Evolutionary conservation across 257 asterid species (phyloP), one percentile per base, ranked within the genome.

Genomic region (Solanum acaule): DNA sequence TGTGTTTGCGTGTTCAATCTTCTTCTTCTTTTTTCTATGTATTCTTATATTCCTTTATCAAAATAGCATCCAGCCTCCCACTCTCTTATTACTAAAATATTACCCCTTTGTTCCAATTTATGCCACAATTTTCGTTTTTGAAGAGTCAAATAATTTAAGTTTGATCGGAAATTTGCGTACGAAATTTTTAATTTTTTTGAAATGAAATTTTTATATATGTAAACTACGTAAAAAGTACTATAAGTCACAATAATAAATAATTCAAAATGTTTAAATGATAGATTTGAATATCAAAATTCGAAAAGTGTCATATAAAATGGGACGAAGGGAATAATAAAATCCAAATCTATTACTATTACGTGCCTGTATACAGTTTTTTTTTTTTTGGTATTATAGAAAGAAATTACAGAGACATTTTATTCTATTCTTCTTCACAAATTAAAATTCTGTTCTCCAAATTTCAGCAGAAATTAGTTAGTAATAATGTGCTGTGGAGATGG

Each of bases 401-500:
- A 65, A 65, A 75, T 75, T 38, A 20, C 56, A 40, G 25, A 29
- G 15, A 83, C 9, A 84, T 37, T 40, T 10, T 22, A 46, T 46
- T 46, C 56, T 46, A 75, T 35, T 40, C 34, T 29, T 20, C 83
- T 29, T 44, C 34, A 29, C 14, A 25, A 5, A 65, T 65, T 4
- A 63, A 46, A 46, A 63, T 22, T 63, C 49, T 31, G 25, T 42
- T 29, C 29, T 29, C 73, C 6, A 10, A 63, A 56, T 49, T 40
- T 7, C 10, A 20, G 8, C 8, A 31, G 25, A 22, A 25, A 13
- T 25, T 25, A 68, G 3, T 67, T 29, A 70, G 38, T 16, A 4
- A 85, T 8, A 20, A 93, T 93, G 96, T 92, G 96, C 34, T 91
- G 92, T 59, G 88, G 75, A 20, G 90, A 89, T 6, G 90, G 91